These are phyloP conservation scores for Spirogloea muscicola DNA, from an alignment of 139 green algal genomes.

Conservation along the genomic window DNA sequence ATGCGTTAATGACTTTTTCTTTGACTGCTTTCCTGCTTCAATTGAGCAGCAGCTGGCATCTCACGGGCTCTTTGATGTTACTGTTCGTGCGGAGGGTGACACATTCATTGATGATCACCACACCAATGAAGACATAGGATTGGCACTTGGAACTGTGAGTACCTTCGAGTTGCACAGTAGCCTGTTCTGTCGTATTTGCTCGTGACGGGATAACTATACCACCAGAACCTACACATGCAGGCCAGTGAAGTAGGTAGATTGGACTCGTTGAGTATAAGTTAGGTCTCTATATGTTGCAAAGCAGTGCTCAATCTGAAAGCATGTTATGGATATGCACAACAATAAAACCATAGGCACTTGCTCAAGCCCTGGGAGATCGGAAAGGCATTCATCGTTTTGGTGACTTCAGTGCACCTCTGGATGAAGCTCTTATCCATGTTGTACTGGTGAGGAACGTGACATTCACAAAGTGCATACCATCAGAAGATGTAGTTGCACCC, in stretches of 20 bases:
- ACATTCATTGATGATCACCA: slow-evolving; percentile 99
- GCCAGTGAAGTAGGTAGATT: no score
- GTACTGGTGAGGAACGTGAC: slow-evolving; percentile 57
- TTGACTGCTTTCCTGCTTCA: not conserved
- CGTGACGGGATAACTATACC: no score
- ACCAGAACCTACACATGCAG: no score
- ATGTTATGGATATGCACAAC: no score
- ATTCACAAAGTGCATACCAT: no score
- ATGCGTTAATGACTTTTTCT: no score
- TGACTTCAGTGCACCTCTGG: slow-evolving; percentile 59
- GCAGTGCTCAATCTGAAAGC: no score
- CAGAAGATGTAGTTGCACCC: no score
- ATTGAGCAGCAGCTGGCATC: slow-evolving; percentile 47
- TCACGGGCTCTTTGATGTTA: slow-evolving; percentile 53
- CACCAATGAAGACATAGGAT: slow-evolving; percentile 92
- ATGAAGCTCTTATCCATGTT: slow-evolving; percentile 88
- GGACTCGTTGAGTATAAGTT: no score
- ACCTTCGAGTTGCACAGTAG: not conserved
- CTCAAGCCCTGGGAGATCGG: slow-evolving; percentile 81
- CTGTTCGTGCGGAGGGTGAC: slow-evolving; percentile 72
- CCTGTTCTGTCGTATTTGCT: no score
- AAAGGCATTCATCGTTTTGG: slow-evolving; percentile 95
- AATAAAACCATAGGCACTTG: slow-evolving; percentile 49
- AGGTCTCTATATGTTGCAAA: no score
- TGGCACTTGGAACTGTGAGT: slow-evolving; percentile 57